phyloP scores from a whole-genome alignment of 148 eudicot genomes.

The Rhododendron mucronatum region DNA sequence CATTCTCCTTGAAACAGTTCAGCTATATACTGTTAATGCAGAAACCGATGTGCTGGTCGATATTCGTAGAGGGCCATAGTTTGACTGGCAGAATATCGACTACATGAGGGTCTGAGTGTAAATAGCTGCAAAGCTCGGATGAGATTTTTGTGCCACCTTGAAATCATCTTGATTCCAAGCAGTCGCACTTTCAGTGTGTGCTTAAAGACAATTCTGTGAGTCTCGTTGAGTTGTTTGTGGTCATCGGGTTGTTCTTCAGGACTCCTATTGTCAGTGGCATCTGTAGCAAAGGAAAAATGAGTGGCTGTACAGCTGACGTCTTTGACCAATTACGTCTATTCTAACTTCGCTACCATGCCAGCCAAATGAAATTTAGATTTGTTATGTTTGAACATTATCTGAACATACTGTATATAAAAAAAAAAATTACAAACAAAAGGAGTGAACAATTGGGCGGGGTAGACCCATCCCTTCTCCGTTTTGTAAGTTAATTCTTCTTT shows the following conservation, averaged over 20 bases:
- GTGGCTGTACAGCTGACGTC: background rate
- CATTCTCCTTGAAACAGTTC: slow-evolving; percentile 43
- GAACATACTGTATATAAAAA: background rate
- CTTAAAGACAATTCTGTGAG: background rate
- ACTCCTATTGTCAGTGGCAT: background rate
- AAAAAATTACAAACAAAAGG: background rate
- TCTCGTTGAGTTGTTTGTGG: background rate
- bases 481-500: background rate
- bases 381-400: background rate
- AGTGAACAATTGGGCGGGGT: background rate
- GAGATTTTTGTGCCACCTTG: slow-evolving; percentile 1
- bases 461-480: background rate
- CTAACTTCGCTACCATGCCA: background rate
- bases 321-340: background rate
- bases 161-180: background rate
- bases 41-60: background rate
- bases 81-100: background rate
- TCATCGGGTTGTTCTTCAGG: background rate
- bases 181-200: background rate
- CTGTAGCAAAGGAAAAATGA: background rate
- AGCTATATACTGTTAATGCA: background rate
- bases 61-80: background rate
- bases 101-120: background rate
- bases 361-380: background rate
- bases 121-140: background rate